Percentiles rank a stretch among this genome's conserved stretches.
Evolutionary conservation across 2,329 filamentous ascomycete species (phyloP).

Genomic region (Colletotrichum sp.): DNA sequence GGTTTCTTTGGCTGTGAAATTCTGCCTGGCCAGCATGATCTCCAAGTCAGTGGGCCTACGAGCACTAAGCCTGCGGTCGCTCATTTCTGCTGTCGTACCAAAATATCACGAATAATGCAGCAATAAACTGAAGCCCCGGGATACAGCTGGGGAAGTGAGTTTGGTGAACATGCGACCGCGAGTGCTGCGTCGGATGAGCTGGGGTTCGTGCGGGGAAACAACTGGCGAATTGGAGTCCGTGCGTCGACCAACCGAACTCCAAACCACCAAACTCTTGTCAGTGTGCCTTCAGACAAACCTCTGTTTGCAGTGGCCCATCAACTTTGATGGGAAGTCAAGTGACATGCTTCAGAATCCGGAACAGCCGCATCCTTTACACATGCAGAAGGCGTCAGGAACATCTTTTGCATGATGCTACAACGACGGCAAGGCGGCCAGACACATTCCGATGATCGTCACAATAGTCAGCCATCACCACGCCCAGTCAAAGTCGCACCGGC

Average conservation of each 20-base stretch:
- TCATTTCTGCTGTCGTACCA: neutral
- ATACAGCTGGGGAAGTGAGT: neutral
- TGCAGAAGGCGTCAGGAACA: neutral
- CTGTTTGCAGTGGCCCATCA: neutral
- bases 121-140: neutral
- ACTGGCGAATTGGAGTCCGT: neutral
- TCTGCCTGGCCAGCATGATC: constrained; percentile 20
- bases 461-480: neutral
- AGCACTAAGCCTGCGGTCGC: neutral
- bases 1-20: constrained; percentile 32
- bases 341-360: neutral
- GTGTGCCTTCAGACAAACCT: neutral
- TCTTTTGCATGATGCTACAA: neutral
- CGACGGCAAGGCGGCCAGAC: neutral
- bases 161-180: neutral
- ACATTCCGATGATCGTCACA: neutral
- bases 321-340: neutral
- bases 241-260: neutral
- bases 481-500: neutral
- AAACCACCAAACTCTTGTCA: neutral
- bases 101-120: neutral
- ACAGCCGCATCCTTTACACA: neutral
- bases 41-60: neutral
- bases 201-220: neutral
- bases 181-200: neutral